Evolutionary conservation across 768 basidiomycete species (phyloP), one percentile per base, ranked within the genome.

Genomic region (Suillus plorans): DNA sequence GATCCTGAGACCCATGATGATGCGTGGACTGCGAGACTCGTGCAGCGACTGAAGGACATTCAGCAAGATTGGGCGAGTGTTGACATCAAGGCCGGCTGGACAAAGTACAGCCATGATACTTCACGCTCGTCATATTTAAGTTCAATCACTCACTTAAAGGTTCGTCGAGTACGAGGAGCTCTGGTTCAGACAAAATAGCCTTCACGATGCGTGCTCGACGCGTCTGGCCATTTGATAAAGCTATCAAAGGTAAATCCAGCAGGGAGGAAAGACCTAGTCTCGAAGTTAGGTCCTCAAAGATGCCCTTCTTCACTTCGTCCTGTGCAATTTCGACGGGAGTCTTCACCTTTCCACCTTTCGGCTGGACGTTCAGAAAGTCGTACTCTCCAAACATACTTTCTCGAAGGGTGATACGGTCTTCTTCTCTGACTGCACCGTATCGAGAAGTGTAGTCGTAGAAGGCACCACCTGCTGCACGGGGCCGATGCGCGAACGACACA

Each of bases 381-480:
- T 77, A 81, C 65, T 87, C 83, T 3, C 85, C 82, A 66, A 87
- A 83, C 79, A 95, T 84, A 64, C 84, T 88, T 69, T 95, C 81
- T 9, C 89, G 81, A 28, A 96, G 82, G 0, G 95, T 94, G 61
- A 88, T 74, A 36, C 85, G 84, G 71, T 97, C 96, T 71, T 90
- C 92, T 20, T 97, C 95, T 20, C 91, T 81, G 45, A 95, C 85
- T 0, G 92, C 90, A 25, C 93, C 94, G 73, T 98, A 99, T 3
- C 95, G 87, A 3, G 95, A 94, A 0, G 94, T 91, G 71, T 91
- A 97, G 77, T 99, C 96, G 66, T 91, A 91, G 78, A 99, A 99
- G 13, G 85, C 91, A 9, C 89, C 88, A 0, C 86, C 86, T 0
- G 82, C 78, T 1, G 80, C 80, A 22, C 82, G 80, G 1, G 83